Percentiles rank a stretch among this genome's conserved stretches.
Conservation (phyloP, 2,329 filamentous ascomycete genomes). For the Aspergillus piperis region DNA sequence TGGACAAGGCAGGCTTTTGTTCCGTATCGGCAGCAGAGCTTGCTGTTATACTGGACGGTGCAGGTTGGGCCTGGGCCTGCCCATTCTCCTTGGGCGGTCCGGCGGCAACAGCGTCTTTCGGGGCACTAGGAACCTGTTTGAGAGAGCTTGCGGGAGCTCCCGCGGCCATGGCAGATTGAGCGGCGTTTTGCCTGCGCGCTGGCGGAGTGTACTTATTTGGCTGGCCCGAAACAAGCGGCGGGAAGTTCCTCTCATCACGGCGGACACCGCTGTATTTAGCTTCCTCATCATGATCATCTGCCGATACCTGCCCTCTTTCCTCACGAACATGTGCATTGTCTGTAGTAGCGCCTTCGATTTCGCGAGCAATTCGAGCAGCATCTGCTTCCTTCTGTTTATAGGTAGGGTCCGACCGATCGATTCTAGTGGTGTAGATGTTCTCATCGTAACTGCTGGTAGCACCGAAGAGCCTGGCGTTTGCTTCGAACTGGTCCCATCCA, state of each 20-base stretch:
- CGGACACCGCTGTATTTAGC: conserved; percentile 96
- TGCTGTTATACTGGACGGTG: conserved; percentile 19
- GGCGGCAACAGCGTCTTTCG: conserved; percentile 44
- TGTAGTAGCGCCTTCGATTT: conserved; percentile 77
- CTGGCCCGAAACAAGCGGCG: conserved; percentile 62
- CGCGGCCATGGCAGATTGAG: conserved; percentile 70
- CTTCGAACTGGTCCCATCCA: conserved; percentile 91
- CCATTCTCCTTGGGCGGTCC: conserved; percentile 30
- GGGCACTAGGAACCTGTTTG: conserved; percentile 77
- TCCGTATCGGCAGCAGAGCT: conserved; percentile 29
- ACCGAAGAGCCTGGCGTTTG: conserved; percentile 84
- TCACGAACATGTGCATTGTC: conserved; percentile 84
- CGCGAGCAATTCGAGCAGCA: conserved; percentile 80
- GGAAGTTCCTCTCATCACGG: conserved; percentile 63
- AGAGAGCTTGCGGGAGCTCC: conserved; percentile 85
- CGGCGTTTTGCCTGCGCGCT: conserved; percentile 76
- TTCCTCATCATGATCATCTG: conserved; percentile 78
- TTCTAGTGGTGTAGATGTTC: conserved; percentile 88
- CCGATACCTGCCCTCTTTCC: conserved; percentile 72
- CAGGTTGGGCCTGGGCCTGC: conserved; percentile 20
- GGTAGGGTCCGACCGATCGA: conserved; percentile 79
- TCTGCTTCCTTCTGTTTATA: conserved; percentile 76
- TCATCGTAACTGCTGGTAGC: conserved; percentile 90
- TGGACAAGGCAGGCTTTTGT: conserved; percentile 26
- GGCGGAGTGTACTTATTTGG: conserved; percentile 86